Conservation (phyloP, 805 yeast species). For the Ogataea trehaloabstinens region DNA sequence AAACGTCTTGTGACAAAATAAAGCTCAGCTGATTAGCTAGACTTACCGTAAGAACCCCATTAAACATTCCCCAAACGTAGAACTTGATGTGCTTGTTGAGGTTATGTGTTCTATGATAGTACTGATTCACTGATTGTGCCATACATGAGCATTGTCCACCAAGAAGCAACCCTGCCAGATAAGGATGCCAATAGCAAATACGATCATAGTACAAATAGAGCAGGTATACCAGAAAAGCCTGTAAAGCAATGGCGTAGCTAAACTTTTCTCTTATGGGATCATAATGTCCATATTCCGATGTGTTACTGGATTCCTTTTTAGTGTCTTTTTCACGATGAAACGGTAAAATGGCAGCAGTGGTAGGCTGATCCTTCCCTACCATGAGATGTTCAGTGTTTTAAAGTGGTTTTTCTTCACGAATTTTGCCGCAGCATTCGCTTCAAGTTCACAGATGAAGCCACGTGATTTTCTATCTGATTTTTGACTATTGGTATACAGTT, state of each 20-base stretch:
- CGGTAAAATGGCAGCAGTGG: conserved; percentile 11
- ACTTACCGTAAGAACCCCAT: conserved; percentile 47
- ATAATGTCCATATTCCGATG: conserved; percentile 12
- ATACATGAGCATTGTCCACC: conserved; percentile 29
- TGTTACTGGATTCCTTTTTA: conserved; percentile 7
- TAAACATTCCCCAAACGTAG: conserved; percentile 57
- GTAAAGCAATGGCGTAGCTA: conserved; percentile 24
- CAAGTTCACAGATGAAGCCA: too few relatives aligned
- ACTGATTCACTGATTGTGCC: conserved; percentile 31
- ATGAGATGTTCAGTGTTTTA: neutral
- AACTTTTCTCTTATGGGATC: conserved; percentile 23
- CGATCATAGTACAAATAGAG: conserved; percentile 26
- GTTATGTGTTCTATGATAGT: conserved; percentile 21
- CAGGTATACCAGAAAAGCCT: conserved; percentile 21
- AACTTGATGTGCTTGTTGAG: conserved; percentile 42
- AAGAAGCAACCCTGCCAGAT: conserved; percentile 24
- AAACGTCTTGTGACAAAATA: neutral
- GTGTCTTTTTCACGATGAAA: conserved; percentile 15
- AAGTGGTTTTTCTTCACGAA: too few relatives aligned
- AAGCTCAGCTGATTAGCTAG: conserved; percentile 15
- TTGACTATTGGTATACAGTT: too few relatives aligned
- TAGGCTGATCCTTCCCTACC: neutral
- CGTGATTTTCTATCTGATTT: too few relatives aligned
- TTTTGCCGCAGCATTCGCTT: too few relatives aligned
- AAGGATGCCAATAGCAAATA: conserved; percentile 23